These are phyloP conservation scores for Leccinum broughii DNA, from an alignment of 768 basidiomycete genomes.

Conservation along the genomic window DNA sequence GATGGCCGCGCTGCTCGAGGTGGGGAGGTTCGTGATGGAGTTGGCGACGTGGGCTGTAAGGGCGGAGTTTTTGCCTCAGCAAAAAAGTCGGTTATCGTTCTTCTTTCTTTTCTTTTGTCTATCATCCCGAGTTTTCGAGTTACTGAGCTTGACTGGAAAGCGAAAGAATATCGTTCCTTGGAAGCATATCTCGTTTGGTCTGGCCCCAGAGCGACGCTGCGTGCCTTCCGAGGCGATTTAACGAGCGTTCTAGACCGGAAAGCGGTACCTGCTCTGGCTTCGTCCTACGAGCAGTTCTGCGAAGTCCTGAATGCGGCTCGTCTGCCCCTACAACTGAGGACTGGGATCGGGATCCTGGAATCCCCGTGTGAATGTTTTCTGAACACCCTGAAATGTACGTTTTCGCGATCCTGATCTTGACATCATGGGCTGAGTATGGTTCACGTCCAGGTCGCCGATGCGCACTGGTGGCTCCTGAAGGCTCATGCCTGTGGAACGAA, in stretches of 20 bases:
- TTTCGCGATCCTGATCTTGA: not conserved
- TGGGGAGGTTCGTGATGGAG: not conserved
- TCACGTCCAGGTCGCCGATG: slow-evolving; percentile 6
- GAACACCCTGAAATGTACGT: slow-evolving; percentile 9
- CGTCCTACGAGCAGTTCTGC: slow-evolving; percentile 15
- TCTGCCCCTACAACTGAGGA: not conserved
- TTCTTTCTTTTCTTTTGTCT: not conserved
- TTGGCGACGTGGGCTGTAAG: not conserved
- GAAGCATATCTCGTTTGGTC: slow-evolving; percentile 17
- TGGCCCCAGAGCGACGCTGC: slow-evolving; percentile 6
- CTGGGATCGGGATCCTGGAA: not conserved
- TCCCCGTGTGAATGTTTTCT: not conserved
- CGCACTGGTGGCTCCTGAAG: not conserved
- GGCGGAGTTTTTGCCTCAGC: not conserved
- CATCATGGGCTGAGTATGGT: not conserved
- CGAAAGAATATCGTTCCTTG: slow-evolving; percentile 4
- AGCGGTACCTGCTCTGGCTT: slow-evolving; percentile 2
- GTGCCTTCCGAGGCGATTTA: slow-evolving; percentile 16
- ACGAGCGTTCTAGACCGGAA: slow-evolving; percentile 9
- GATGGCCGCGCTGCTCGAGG: not conserved
- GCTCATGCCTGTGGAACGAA: slow-evolving; percentile 9
- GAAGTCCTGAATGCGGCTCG: not conserved
- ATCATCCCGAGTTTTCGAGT: not conserved
- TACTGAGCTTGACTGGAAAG: not conserved
- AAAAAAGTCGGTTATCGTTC: not conserved